Percentiles rank a stretch among this genome's conserved stretches.
Conservation (phyloP, 176 grass and related monocot genomes). For the Calamus simplicifolius region DNA sequence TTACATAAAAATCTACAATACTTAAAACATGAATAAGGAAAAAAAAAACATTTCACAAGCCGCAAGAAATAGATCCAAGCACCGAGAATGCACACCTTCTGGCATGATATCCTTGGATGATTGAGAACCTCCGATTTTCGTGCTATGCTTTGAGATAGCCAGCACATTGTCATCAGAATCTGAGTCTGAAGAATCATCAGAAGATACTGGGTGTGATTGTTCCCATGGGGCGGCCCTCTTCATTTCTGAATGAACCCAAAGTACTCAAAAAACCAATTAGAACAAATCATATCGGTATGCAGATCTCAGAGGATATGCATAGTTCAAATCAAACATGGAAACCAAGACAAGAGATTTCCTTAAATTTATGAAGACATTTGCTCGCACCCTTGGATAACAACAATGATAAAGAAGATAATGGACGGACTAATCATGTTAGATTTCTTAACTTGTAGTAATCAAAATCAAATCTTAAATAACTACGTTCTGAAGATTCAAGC, state of each 20-base stretch:
- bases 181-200: slow-evolving; percentile 42
- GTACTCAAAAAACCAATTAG: too few species aligned
- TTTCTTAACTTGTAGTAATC: too few species aligned
- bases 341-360: too few species aligned
- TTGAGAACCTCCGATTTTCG: slow-evolving; percentile 28
- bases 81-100: slow-evolving; percentile 29
- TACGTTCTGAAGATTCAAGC: too few species aligned
- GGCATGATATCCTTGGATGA: slow-evolving; percentile 22
- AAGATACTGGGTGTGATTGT: slow-evolving; percentile 32
- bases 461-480: too few species aligned
- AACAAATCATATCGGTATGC: too few species aligned
- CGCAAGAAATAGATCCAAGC: background rate
- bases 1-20: background rate
- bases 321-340: too few species aligned
- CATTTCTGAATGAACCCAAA: slow-evolving; percentile 26
- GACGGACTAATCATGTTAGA: too few species aligned
- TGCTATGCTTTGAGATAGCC: slow-evolving; percentile 14
- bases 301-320: too few species aligned
- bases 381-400: too few species aligned
- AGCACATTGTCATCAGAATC: slow-evolving; percentile 31
- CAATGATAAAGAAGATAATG: too few species aligned
- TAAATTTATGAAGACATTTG: too few species aligned
- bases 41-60: background rate
- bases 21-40: background rate
- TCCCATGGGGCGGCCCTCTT: slow-evolving; percentile 59